Base-by-base conservation (phyloP, 148 eudicot genomes). In the Arctostaphylos glauca region DNA sequence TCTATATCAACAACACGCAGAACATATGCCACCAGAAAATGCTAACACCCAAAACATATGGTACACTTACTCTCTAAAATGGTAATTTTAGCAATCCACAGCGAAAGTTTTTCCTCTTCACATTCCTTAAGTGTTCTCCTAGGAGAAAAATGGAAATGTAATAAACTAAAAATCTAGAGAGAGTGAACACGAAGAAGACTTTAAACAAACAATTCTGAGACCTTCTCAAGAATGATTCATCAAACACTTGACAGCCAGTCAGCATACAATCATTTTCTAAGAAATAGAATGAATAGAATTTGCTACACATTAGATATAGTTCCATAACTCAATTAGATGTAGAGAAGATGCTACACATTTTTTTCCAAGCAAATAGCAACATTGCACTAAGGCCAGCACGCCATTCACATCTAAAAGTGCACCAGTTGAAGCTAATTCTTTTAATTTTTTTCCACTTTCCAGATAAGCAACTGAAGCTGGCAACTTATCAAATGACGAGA, bases 151-250 rank as follows among this genome's bases (percentile, higher is more conserved):
- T 31, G 38, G 38, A 31, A 31, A 31, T 31, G 38, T 1, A 31
- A 31, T 31, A 31, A 31, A 31, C 38, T 31, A 31, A 31, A 31
- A 31, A 31, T 31, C 38, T 31, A 31, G 38, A 31, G 38, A 50
- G 10, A 50, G 10, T 5, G 54, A 50, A 50, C 54, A 50, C 10
- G 10, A 5, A 46, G 14, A 47, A 8, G 25, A 72, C 23, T 72
- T 72, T 8, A 18, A 72, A 44, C 76, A 72, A 73, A 73, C 76
- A 73, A 73, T 46, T 72, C 54, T 19, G 21, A 38, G n/a, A 9
- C 76, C 54, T 73, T 73, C n/a, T 19, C n/a, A 41, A 72, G 9
- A 74, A 19, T 10, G 38, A 48, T 48, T n/a, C 56, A 48, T n/a
- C 55, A 48, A 48, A 5, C n/a, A 55, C 9, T 73, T 47, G 18